These are phyloP conservation scores for Pyrus betulifolia DNA, from an alignment of 306 rosid genomes.

Conservation along the genomic window DNA sequence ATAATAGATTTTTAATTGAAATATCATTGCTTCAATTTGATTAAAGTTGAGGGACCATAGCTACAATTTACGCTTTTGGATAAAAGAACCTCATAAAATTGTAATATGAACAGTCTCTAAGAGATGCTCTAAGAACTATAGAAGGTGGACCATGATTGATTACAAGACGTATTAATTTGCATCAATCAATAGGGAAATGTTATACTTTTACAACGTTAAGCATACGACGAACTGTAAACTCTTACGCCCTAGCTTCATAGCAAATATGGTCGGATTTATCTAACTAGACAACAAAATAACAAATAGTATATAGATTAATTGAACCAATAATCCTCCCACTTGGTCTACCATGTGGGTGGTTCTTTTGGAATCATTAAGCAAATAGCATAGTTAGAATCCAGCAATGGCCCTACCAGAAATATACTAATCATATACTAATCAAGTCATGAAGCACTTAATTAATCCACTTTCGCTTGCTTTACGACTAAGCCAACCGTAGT, in stretches of 20 bases:
- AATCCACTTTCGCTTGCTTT: background rate
- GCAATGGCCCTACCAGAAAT: background rate
- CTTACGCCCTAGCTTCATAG: background rate
- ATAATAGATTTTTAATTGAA: too few relatives aligned
- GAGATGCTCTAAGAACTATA: too few relatives aligned
- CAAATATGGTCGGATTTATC: background rate
- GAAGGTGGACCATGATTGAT: too few relatives aligned
- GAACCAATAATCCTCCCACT: background rate
- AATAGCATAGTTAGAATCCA: background rate
- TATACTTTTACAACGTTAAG: background rate
- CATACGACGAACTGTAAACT: background rate
- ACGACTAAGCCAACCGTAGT: conserved; percentile 4
- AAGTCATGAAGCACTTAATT: background rate
- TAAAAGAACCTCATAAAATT: too few relatives aligned
- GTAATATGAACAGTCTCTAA: too few relatives aligned
- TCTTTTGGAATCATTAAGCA: background rate
- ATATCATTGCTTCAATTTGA: too few relatives aligned
- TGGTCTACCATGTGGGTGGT: background rate
- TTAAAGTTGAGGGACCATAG: too few relatives aligned
- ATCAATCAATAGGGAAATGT: too few relatives aligned
- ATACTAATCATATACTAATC: conserved; percentile 3
- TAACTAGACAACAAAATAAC: background rate
- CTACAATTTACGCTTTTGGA: too few relatives aligned
- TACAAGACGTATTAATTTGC: too few relatives aligned
- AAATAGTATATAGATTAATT: background rate